Evolutionary conservation across 2,329 filamentous ascomycete species (phyloP), one percentile per base, ranked within the genome.

Genomic region (Ophiostoma ulmi): DNA sequence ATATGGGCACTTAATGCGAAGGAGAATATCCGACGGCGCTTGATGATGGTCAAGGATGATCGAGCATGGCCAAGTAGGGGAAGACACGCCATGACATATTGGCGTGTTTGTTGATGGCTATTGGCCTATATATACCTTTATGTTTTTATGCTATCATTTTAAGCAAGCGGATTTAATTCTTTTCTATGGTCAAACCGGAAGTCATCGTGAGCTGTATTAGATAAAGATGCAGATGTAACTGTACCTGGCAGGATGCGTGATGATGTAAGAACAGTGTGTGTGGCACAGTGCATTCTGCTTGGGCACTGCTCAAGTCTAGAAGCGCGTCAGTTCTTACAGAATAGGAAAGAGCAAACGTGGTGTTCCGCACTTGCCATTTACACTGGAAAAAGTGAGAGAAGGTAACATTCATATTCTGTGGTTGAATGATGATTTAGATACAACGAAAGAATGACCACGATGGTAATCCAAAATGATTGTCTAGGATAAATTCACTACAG

Each of bases 1-100:
- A 74, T 11, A 41, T 74, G 52, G 68, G 67, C 55, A 36, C 36
- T 65, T 65, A 26, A 38, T 31, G 20, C 26, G 7, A 7, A 55
- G n/a, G n/a, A 39, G 38, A 39, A 11, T 39, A 13, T 39, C 11
- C 38, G 3, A 39, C 38, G 38, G 10, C 38, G 52, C 20, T 55
- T 17, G 52, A 22, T n/a, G 52, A 17, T 17, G 14, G 6, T 20
- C 1, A 17, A n/a, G 7, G 20, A 48, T 55, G 14, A 22, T 10
- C 6, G 52, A n/a, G 31, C 31, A 31, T 31, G 8, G 52, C 20
- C 31, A 31, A 31, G 31, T 31, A 31, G 44, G 44, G 13, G 13
- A 48, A n/a, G 10, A 39, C 38, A 39, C 11, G 11, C 44, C 13
- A 14, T 48, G 44, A 6, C 11, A n/a, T 48, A n/a, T 22, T 26